phyloP scores from a whole-genome alignment of 176 grass and related monocot genomes.

The Secale cereale region DNA sequence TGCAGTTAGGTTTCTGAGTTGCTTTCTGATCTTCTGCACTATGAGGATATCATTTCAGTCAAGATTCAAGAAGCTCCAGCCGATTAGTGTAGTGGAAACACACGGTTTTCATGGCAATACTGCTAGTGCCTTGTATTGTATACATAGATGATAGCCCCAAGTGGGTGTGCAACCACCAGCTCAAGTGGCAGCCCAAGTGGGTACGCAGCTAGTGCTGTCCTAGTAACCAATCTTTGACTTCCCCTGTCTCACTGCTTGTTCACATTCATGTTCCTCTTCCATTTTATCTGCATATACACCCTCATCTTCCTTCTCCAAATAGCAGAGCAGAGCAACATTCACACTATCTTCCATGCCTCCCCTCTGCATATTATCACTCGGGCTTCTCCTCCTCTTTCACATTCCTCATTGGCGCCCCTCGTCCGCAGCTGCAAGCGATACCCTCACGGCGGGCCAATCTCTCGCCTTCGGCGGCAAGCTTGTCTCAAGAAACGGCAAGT shows the following conservation, averaged over 20 bases:
- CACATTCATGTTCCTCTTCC: background rate
- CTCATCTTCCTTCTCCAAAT: background rate
- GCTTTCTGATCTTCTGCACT: background rate
- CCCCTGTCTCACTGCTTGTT: background rate
- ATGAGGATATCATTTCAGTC: background rate
- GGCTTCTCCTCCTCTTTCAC: background rate
- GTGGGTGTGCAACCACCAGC: background rate
- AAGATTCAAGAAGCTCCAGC: background rate
- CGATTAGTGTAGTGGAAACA: background rate
- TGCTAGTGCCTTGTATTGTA: background rate
- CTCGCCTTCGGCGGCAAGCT: slow-evolving; percentile 36
- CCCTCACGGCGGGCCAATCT: background rate
- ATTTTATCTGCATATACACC: background rate
- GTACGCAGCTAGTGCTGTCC: background rate
- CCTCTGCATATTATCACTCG: background rate
- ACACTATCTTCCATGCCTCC: background rate
- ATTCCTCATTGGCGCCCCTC: background rate
- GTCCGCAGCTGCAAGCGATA: background rate
- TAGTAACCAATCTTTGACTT: background rate
- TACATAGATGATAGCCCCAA: background rate
- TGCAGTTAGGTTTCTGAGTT: background rate
- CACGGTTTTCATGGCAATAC: background rate
- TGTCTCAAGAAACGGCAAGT: slow-evolving; percentile 30
- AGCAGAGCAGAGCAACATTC: background rate
- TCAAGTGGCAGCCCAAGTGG: background rate